A percentile compares a stretch with the other conserved stretches of the same genome.
phyloP scores from a whole-genome alignment of 371 early-diverging fungal species.

The Syncephalastrum contaminatum region DNA sequence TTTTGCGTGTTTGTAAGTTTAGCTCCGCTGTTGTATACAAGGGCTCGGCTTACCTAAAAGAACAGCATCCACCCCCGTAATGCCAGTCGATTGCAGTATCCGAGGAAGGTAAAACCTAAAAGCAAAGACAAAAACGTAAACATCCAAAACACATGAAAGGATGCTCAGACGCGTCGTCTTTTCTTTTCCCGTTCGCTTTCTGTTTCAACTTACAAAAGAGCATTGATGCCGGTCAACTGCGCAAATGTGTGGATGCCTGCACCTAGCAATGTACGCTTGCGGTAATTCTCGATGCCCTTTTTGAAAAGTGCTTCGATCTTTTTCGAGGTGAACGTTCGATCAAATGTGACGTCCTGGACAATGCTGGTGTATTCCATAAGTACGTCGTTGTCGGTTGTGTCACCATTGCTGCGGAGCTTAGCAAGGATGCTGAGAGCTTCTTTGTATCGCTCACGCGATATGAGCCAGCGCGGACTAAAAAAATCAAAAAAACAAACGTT shows the following conservation, averaged over 20 bases:
- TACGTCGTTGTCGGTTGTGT: slow-evolving; percentile 11
- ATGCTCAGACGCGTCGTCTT: too few species aligned
- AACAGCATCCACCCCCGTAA: slow-evolving; percentile 46
- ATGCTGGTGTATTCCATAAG: slow-evolving; percentile 70
- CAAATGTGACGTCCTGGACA: slow-evolving; percentile 68
- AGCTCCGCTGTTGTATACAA: not conserved
- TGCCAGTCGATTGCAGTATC: slow-evolving; percentile 65
- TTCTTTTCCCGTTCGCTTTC: not conserved
- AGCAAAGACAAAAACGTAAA: not conserved
- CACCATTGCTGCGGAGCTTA: slow-evolving; percentile 53
- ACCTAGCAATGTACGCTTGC: slow-evolving; percentile 65
- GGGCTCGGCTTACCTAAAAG: slow-evolving; percentile 30
- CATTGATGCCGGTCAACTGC: slow-evolving; percentile 79
- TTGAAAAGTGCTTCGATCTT: slow-evolving; percentile 46
- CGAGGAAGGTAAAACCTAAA: slow-evolving; percentile 58
- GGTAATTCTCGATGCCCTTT: slow-evolving; percentile 55
- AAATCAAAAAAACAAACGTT: too few species aligned
- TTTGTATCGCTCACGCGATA: slow-evolving; percentile 57
- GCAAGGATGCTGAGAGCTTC: slow-evolving; percentile 73
- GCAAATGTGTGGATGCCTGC: slow-evolving; percentile 70
- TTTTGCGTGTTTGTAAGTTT: not conserved
- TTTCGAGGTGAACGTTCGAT: slow-evolving; percentile 69
- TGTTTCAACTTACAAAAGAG: slow-evolving; percentile 55
- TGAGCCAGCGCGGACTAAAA: slow-evolving; percentile 86
- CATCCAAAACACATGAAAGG: not conserved